These are phyloP conservation scores for Filosporella fistucella DNA, from an alignment of 495 filamentous ascomycete species.

Conservation along the genomic window DNA sequence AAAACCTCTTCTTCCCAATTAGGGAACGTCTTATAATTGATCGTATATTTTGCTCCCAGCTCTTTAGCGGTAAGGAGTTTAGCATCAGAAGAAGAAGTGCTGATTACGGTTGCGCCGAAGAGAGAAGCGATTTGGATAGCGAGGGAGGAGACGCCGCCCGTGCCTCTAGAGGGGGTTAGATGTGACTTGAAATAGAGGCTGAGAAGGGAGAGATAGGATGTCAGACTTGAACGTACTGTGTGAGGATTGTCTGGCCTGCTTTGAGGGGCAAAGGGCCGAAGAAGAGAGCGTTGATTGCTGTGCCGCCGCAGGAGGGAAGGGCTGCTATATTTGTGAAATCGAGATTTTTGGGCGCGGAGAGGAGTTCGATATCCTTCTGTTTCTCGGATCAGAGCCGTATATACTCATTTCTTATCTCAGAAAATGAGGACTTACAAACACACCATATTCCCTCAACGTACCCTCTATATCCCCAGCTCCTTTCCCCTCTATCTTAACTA, in stretches of 20 bases:
- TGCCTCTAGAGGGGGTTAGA: too few relatives aligned
- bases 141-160: not conserved
- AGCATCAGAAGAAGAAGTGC: constrained; percentile 64
- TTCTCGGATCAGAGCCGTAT: too few relatives aligned
- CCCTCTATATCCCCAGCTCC: not conserved
- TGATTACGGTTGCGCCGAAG: constrained; percentile 72
- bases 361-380: not conserved
- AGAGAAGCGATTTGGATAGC: constrained; percentile 70
- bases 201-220: too few relatives aligned
- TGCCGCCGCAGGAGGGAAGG: not conserved
- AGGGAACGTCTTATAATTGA: constrained; percentile 67
- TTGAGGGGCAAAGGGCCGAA: not conserved
- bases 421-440: too few relatives aligned
- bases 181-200: too few relatives aligned
- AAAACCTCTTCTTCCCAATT: constrained; percentile 74
- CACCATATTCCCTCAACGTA: not conserved
- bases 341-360: not conserved
- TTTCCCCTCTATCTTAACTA: too few relatives aligned
- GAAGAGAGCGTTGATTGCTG: not conserved
- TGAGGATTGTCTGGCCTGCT: not conserved
- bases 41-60: constrained; percentile 68
- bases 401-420: too few relatives aligned
- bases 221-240: too few relatives aligned
- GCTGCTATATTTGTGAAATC: not conserved
- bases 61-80: constrained; percentile 60